phyloP scores from a whole-genome alignment of 2,329 filamentous ascomycete species.

The Plectosphaerella sp. region DNA sequence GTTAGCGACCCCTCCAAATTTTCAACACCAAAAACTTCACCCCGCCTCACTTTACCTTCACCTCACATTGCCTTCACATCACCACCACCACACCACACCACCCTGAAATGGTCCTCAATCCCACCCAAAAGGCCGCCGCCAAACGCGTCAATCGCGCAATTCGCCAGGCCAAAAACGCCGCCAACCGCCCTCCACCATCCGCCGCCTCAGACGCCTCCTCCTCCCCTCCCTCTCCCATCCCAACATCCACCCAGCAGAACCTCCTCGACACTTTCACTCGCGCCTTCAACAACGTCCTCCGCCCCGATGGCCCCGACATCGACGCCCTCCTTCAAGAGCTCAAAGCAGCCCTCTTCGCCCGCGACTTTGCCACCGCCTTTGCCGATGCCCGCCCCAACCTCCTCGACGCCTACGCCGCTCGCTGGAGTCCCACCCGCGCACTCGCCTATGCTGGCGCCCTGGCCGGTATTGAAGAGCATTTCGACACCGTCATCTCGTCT shows the following conservation, averaged over 20 bases:
- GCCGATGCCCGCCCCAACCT: constrained; percentile 48
- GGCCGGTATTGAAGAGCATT: constrained; percentile 26
- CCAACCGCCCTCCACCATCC: not conserved
- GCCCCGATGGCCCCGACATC: constrained; percentile 32
- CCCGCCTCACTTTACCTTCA: no score
- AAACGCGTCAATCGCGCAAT: no score
- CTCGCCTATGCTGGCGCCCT: constrained; percentile 71
- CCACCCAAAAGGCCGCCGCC: no score
- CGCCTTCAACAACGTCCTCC: constrained; percentile 52
- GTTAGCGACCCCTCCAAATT: no score
- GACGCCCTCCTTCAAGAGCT: constrained; percentile 67
- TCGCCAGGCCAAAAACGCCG: not conserved
- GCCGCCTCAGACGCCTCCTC: not conserved
- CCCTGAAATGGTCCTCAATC: no score
- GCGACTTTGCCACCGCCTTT: constrained; percentile 82
- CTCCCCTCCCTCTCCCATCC: not conserved
- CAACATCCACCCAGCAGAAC: constrained; percentile 50
- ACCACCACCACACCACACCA: no score
- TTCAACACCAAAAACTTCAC: no score
- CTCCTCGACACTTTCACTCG: constrained; percentile 70
- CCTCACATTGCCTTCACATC: no score
- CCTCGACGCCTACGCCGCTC: constrained; percentile 76
- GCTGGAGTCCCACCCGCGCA: constrained; percentile 87
- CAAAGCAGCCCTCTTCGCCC: constrained; percentile 79
- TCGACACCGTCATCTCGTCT: constrained; percentile 20